These are phyloP conservation scores for Spatholobus suberectus DNA, from an alignment of 306 rosid species.

Conservation along the genomic window DNA sequence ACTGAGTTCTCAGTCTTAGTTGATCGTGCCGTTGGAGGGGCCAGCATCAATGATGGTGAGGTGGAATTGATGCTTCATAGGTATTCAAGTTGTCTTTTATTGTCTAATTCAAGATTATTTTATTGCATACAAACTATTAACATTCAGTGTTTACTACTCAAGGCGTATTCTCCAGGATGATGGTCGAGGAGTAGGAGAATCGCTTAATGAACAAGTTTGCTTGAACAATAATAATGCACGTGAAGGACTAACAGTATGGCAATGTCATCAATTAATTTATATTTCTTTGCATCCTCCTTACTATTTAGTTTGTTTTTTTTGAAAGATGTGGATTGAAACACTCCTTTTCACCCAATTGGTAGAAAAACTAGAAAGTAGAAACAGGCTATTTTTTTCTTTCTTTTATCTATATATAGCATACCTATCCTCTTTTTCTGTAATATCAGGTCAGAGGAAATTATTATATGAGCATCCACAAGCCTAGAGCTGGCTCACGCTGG, in stretches of 20 bases:
- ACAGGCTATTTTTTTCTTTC: not conserved
- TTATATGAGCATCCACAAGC: slow-evolving; percentile 55
- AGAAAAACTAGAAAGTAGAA: not conserved
- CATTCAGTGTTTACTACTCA: slow-evolving; percentile 20
- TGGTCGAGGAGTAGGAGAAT: slow-evolving; percentile 75
- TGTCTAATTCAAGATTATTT: not conserved
- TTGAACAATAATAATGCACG: slow-evolving; percentile 20
- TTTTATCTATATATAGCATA: not conserved
- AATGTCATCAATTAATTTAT: not conserved
- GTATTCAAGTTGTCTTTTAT: slow-evolving; percentile 40
- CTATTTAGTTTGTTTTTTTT: not conserved
- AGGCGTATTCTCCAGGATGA: slow-evolving; percentile 76
- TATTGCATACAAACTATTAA: slow-evolving; percentile 2
- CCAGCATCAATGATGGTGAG: slow-evolving; percentile 84
- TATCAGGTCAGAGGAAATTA: slow-evolving; percentile 75
- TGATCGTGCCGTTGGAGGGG: slow-evolving; percentile 89
- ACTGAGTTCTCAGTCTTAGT: slow-evolving; percentile 84
- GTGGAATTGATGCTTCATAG: slow-evolving; percentile 93
- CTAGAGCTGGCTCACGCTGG: slow-evolving; percentile 74
- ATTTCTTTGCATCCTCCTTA: slow-evolving; percentile 5
- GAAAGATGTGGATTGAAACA: not conserved
- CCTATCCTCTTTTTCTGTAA: not conserved
- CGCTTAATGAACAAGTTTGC: slow-evolving; percentile 85
- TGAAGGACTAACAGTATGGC: slow-evolving; percentile 61
- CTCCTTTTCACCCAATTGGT: not conserved